Conservation (phyloP, 352 stramenopile species). For the Globisporangium echinulatum region DNA sequence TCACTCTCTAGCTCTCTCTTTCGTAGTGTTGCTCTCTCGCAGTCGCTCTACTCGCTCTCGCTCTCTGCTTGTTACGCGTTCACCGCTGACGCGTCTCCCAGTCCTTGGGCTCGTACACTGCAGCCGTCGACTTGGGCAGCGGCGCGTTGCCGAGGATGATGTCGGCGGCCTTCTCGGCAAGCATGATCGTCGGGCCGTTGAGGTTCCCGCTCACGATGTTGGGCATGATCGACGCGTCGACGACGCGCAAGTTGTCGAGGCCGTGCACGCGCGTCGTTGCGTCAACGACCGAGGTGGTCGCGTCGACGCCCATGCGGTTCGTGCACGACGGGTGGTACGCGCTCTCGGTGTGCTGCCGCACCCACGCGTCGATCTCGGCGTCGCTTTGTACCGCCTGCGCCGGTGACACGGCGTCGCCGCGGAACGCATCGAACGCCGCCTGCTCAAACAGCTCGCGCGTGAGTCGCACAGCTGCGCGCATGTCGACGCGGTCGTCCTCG, state of each 20-base stretch:
- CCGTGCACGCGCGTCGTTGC: conserved; percentile 80
- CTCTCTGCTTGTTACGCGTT: background rate
- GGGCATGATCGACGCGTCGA: conserved; percentile 92
- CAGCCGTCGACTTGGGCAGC: conserved; percentile 63
- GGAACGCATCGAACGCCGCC: conserved; percentile 78
- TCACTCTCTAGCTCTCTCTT: background rate
- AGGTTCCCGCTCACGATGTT: conserved; percentile 93
- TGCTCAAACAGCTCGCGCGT: conserved; percentile 87
- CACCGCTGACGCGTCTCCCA: conserved; percentile 75
- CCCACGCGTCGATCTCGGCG: conserved; percentile 79
- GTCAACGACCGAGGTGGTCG: conserved; percentile 88
- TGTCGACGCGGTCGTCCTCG: conserved; percentile 69
- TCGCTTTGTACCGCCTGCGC: conserved; percentile 52
- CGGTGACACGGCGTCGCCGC: conserved; percentile 72
- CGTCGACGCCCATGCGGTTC: conserved; percentile 79
- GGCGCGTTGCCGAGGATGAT: conserved; percentile 81
- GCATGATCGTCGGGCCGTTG: conserved; percentile 91
- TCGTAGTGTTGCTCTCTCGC: conserved; percentile 4
- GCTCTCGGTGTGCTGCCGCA: conserved; percentile 78
- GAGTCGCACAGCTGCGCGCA: conserved; percentile 67
- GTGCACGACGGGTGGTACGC: conserved; percentile 89
- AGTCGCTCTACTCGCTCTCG: background rate
- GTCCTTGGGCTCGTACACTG: conserved; percentile 66
- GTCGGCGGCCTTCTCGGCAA: conserved; percentile 91
- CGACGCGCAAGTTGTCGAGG: conserved; percentile 83